Evolutionary conservation across 140 eudicot genomes (phyloP).

Genomic region (Oenanthe javanica): DNA sequence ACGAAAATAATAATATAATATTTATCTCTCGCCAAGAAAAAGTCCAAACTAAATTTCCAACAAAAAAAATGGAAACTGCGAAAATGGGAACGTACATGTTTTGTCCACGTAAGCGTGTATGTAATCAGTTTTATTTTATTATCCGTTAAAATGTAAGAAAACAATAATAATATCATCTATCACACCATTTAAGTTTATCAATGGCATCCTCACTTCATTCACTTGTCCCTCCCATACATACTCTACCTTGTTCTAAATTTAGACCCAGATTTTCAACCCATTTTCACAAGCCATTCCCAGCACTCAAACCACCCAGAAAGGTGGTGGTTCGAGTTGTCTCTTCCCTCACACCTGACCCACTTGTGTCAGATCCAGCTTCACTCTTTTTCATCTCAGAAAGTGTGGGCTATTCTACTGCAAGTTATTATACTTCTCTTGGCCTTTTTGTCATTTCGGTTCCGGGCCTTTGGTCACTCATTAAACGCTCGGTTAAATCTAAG

Average conservation of each 20-base stretch:
- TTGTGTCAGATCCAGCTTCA: slow-evolving; percentile 18
- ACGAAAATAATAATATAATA: too few species aligned
- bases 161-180: neutral
- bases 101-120: neutral
- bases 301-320: slow-evolving; percentile 15
- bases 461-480: slow-evolving; percentile 96
- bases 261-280: slow-evolving; percentile 6
- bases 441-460: slow-evolving; percentile 89
- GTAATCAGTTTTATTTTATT: neutral
- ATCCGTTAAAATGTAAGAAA: neutral
- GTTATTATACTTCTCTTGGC: slow-evolving; percentile 90
- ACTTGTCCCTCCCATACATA: slow-evolving; percentile 29
- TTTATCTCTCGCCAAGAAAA: too few species aligned
- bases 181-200: neutral
- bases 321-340: slow-evolving; percentile 9
- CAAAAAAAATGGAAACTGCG: too few species aligned
- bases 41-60: too few species aligned
- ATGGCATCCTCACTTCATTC: slow-evolving; percentile 39
- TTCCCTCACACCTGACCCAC: slow-evolving; percentile 25
- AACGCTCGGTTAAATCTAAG: slow-evolving; percentile 95
- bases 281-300: slow-evolving; percentile 15
- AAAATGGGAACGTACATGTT: neutral
- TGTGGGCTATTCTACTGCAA: slow-evolving; percentile 67
- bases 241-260: slow-evolving; percentile 30
- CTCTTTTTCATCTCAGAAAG: slow-evolving; percentile 42